Base-by-base conservation (phyloP, 2,329 filamentous ascomycete species). In the Botrytis fragariae region DNA sequence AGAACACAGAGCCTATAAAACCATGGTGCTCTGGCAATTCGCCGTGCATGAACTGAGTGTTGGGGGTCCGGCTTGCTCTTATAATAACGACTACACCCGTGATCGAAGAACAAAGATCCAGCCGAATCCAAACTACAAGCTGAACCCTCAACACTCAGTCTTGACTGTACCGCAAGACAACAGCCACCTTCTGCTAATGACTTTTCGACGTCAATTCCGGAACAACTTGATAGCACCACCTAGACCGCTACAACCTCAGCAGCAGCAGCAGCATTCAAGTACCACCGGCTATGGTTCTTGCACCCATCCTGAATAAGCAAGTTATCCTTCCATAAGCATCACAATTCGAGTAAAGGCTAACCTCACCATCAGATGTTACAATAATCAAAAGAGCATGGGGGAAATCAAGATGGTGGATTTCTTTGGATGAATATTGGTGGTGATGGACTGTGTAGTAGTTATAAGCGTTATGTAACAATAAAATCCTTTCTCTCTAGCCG, bases 41-140 rank as follows among this genome's bases (percentile, higher is more conserved):
- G 4, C 84, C 83, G 1, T 85, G 84, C 64, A 74, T 77, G 8
- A 77, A 81, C 1, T 85, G 84, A 74, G 75, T 69, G 9, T 39
- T 22, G 25, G 7, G 6, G 18, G 25, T 22, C 3, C 14, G 29
- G 18, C 12, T 25, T 69, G 35, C 7, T 32, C 48, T 10, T 69
- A 57, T 6, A 12, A 57, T 0, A 8, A 29, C 1, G 48, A 51
- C 2, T 69, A 57, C 1, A 42, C 25, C 20, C n/a, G 48, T 9
- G 65, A n/a, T 8, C 25, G 20, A 22, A 18, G 35, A 18, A 7
- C 12, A 0, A 42, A 32, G 3, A 69, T 69, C 1, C 9, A 9
- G 16, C 25, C 20, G 6, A 57, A 68, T 68, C 18, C 48, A 7
- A 37, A n/a, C 9, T 20, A 25, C 6, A 48, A 54, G 6, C 35